These are phyloP conservation scores for Plasmodium knowlesi DNA, from an alignment of 169 alveolate genomes.

Conservation along the genomic window DNA sequence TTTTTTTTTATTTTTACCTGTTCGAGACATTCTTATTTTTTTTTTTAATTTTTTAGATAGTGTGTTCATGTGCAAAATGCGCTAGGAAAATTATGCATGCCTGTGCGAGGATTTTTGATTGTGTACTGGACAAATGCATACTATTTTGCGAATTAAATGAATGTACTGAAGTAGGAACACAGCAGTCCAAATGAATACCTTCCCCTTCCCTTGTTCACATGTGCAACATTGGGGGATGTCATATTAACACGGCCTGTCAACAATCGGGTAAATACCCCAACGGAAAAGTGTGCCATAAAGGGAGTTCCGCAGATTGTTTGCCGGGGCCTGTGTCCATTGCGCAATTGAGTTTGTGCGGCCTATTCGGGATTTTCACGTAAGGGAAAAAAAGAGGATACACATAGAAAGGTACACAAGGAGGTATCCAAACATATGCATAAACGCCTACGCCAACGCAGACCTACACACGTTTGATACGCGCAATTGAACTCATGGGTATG, in stretches of 20 bases:
- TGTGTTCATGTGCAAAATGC: not conserved
- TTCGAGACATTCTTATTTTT: not conserved
- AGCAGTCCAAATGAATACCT: not conserved
- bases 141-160: not conserved
- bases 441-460: not conserved
- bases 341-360: not conserved
- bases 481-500: not conserved
- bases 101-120: not conserved
- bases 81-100: not conserved
- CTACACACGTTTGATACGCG: not conserved
- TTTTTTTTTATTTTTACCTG: not conserved
- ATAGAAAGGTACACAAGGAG: not conserved
- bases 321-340: not conserved
- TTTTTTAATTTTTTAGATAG: not conserved
- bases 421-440: not conserved
- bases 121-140: not conserved
- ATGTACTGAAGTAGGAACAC: not conserved
- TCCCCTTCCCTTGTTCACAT: not conserved
- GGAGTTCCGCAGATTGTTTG: not conserved
- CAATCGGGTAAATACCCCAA: not conserved
- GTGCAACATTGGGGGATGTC: not conserved
- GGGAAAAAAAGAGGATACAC: not conserved
- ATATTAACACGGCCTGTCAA: not conserved
- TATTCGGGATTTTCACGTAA: not conserved
- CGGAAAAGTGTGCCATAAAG: not conserved